Evolutionary conservation across 2,329 filamentous ascomycete genomes (phyloP).

Genomic region (Aureobasidium sp.): DNA sequence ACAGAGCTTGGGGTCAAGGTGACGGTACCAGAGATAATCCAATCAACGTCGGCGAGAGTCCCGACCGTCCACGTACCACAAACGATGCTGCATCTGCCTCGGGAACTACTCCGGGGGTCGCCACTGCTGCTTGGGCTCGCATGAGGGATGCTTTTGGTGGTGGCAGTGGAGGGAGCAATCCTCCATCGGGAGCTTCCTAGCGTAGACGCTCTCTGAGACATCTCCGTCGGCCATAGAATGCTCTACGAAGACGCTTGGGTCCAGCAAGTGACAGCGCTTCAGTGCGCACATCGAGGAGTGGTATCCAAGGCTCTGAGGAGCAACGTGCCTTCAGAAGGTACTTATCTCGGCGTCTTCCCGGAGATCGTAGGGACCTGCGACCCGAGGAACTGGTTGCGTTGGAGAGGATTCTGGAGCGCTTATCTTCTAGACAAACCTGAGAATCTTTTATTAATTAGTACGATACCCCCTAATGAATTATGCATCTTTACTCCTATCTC

Average conservation of each 20-base stretch:
- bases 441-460: no score
- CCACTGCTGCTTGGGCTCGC: conserved; percentile 20
- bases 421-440: no score
- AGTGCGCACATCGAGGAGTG: no score
- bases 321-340: no score
- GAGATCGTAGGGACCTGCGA: no score
- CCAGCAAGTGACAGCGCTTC: neutral
- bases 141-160: conserved; percentile 26
- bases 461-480: no score
- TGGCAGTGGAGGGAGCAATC: neutral
- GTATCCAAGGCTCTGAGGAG: no score
- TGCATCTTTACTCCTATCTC: no score
- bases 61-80: conserved; percentile 11
- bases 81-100: neutral
- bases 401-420: no score
- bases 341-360: no score
- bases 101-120: conserved; percentile 10
- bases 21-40: conserved; percentile 17
- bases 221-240: neutral
- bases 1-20: conserved; percentile 18
- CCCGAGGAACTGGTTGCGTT: no score
- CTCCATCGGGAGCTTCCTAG: conserved; percentile 6
- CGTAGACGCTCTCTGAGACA: neutral
- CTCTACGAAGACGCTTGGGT: neutral
- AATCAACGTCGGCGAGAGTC: conserved; percentile 16